Percentiles rank a stretch among this genome's conserved stretches.
Evolutionary conservation across 73 alveolate species (phyloP).

Genomic region (Tetrahymena borealis): DNA sequence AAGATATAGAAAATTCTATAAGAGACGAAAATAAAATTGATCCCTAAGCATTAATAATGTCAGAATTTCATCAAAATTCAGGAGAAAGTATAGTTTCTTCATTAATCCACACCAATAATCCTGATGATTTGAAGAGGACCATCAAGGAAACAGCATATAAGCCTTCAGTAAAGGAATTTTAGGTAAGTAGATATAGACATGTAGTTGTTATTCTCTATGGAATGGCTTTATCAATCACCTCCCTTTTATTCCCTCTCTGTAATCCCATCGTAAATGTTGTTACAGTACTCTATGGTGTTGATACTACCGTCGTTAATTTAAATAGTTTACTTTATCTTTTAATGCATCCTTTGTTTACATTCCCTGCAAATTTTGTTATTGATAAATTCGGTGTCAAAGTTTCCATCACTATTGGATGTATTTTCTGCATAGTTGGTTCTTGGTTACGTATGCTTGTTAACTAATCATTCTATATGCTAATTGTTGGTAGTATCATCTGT

Average conservation of each 20-base stretch:
- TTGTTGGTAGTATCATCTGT: not conserved
- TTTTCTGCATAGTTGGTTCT: not conserved
- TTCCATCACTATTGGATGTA: not conserved
- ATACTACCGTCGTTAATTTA: not conserved
- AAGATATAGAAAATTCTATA: not conserved
- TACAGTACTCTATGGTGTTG: not conserved
- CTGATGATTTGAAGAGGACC: not conserved
- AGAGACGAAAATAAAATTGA: not conserved
- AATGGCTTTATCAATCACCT: not conserved
- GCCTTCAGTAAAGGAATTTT: not conserved
- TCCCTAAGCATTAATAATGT: not conserved
- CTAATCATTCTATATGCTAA: not conserved
- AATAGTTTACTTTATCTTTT: not conserved
- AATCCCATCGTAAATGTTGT: not conserved
- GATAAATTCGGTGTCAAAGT: not conserved
- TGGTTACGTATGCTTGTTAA: not conserved
- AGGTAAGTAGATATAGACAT: not conserved
- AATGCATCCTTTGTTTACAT: not conserved
- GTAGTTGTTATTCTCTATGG: not conserved
- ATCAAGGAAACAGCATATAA: not conserved
- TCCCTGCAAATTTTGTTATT: not conserved
- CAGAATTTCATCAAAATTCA: not conserved
- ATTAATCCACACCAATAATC: not conserved
- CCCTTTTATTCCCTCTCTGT: not conserved
- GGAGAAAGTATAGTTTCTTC: not conserved